Percentiles rank a stretch among this genome's conserved stretches.
phyloP scores from a whole-genome alignment of 2,329 filamentous ascomycete species.

The Lecanicillium sp. region DNA sequence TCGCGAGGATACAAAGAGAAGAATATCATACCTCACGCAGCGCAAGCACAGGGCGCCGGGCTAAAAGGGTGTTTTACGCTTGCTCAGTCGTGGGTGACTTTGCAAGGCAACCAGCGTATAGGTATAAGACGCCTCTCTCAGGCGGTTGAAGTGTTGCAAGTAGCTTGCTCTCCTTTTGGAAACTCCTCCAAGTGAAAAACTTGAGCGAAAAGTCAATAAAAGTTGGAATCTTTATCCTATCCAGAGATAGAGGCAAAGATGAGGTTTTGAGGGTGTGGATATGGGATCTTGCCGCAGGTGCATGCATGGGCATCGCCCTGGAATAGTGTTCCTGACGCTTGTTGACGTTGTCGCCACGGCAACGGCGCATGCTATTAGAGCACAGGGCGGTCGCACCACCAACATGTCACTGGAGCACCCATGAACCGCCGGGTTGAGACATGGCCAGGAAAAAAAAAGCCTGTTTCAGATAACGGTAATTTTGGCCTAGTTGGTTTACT shows the following conservation, averaged over 20 bases:
- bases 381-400: conserved; percentile 7
- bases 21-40: conserved; percentile 63
- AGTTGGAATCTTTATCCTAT: conserved; percentile 10
- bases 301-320: conserved; percentile 14
- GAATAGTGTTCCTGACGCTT: conserved; percentile 17
- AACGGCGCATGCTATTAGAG: conserved; percentile 14
- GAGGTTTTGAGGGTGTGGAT: conserved; percentile 16
- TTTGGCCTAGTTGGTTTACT: neutral
- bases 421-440: conserved; percentile 7
- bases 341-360: conserved; percentile 25
- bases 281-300: conserved; percentile 12
- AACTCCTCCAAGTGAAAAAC: conserved; percentile 7
- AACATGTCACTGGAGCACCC: conserved; percentile 7
- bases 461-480: neutral
- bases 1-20: too few relatives aligned
- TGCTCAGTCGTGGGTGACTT: conserved; percentile 41
- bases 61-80: conserved; percentile 33
- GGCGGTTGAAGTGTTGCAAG: conserved; percentile 17
- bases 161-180: conserved; percentile 2
- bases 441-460: neutral
- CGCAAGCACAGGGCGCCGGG: conserved; percentile 76
- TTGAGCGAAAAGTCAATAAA: conserved; percentile 8
- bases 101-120: conserved; percentile 14
- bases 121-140: conserved; percentile 22
- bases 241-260: conserved; percentile 5